Conservation (phyloP, 2,329 filamentous ascomycete species). For the Endoconidiophora laricicola region DNA sequence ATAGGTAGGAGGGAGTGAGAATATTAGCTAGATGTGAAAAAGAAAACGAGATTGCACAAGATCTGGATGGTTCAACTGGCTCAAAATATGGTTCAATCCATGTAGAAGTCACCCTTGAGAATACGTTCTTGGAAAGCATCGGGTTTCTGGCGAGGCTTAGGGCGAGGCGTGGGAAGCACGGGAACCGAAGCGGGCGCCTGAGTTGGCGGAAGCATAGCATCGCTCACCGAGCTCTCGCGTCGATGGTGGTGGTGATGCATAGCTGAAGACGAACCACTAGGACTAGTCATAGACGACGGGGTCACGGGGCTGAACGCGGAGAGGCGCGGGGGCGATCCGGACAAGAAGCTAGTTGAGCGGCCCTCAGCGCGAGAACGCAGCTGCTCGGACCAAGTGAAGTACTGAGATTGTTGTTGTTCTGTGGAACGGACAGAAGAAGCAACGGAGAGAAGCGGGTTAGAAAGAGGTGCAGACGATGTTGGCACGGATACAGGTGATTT, state of each 20-base stretch:
- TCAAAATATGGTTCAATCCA: conserved; percentile 47
- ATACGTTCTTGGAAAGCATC: conserved; percentile 96
- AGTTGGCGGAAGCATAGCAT: conserved; percentile 18
- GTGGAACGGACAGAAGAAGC: conserved; percentile 5
- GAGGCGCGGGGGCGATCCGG: conserved; percentile 7
- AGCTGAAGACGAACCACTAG: not conserved
- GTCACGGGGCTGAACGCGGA: conserved; percentile 1
- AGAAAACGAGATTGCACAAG: not conserved
- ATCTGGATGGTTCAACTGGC: too few relatives aligned
- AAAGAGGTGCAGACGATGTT: not conserved
- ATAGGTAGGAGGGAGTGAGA: not conserved
- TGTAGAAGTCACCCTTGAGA: conserved; percentile 93
- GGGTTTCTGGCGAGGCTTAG: conserved; percentile 57
- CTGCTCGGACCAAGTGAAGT: conserved; percentile 95
- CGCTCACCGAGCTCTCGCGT: conserved; percentile 44
- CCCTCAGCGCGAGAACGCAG: conserved; percentile 65
- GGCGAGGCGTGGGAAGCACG: conserved; percentile 17
- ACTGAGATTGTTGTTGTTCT: conserved; percentile 51
- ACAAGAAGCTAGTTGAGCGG: conserved; percentile 8
- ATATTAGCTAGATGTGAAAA: not conserved
- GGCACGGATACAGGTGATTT: not conserved
- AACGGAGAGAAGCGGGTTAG: conserved; percentile 2
- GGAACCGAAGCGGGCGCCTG: conserved; percentile 11
- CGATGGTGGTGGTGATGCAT: not conserved
- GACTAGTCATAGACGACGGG: not conserved